Evolutionary conservation across 1,139 yeast genomes (phyloP).

Genomic region (Magnusiomyces tetraspermus): DNA sequence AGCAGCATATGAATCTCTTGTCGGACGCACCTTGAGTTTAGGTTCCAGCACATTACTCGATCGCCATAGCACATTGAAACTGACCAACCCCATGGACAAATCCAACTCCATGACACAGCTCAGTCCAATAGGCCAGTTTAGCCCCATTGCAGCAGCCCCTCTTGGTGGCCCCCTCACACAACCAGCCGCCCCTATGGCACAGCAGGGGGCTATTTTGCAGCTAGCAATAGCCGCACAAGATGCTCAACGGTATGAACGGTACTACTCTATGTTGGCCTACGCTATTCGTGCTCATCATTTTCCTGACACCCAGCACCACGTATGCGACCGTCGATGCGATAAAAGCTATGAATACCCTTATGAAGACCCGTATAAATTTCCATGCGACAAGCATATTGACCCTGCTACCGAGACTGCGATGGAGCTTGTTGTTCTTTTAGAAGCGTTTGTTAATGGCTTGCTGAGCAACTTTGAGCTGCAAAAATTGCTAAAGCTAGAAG

Average conservation of each 20-base stretch:
- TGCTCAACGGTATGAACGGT: not conserved
- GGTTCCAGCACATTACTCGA: not conserved
- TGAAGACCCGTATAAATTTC: conserved; percentile 1
- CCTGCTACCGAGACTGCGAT: not conserved
- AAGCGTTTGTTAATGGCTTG: not conserved
- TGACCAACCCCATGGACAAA: not conserved
- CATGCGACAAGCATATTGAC: no score
- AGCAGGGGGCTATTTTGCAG: not conserved
- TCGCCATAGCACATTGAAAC: not conserved
- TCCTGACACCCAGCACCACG: no score
- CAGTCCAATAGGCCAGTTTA: no score
- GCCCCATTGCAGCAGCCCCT: no score
- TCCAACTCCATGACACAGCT: no score
- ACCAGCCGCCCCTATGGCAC: not conserved
- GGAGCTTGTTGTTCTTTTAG: not conserved
- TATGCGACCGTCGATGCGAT: not conserved
- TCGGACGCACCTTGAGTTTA: not conserved
- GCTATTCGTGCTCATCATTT: conserved; percentile 2
- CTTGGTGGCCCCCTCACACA: no score
- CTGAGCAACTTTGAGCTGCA: not conserved
- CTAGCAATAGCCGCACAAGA: not conserved
- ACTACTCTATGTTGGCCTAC: conserved; percentile 6
- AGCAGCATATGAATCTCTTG: not conserved
- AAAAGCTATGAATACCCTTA: not conserved
- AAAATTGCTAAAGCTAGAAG: no score